Percentiles rank a stretch among this genome's conserved stretches.
Conservation (phyloP, 805 yeast species). For the Teunomyces stri region DNA sequence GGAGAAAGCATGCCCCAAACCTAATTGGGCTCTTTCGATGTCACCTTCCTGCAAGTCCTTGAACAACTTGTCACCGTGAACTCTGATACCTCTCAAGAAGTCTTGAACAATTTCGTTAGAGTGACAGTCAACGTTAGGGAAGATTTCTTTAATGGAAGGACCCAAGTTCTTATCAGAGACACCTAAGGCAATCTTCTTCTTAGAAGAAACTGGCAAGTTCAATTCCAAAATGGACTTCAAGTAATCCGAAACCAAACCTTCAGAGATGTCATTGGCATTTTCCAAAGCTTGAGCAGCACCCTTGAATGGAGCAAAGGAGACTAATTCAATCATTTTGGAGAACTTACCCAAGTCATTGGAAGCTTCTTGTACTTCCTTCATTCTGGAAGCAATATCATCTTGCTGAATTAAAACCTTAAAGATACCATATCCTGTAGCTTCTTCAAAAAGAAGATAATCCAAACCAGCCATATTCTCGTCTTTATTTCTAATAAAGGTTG, state of each 20-base stretch:
- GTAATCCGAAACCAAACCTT: conserved; percentile 92
- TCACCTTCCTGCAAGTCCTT: conserved; percentile 94
- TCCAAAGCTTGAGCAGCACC: conserved; percentile 99
- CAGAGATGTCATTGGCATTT: conserved; percentile 96
- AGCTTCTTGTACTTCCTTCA: conserved; percentile 92
- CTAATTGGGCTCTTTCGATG: conserved; percentile 95
- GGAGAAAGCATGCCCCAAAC: conserved; percentile 98
- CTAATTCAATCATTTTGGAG: conserved; percentile 89
- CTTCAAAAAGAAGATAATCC: conserved; percentile 93
- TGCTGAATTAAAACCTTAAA: conserved; percentile 93
- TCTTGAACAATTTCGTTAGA: conserved; percentile 93
- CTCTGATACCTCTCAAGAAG: conserved; percentile 90
- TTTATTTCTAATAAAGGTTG: conserved; percentile 2
- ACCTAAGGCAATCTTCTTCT: conserved; percentile 72
- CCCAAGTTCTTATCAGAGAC: conserved; percentile 94
- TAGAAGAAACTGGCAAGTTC: conserved; percentile 79
- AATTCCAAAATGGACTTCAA: conserved; percentile 85
- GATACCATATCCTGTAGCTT: conserved; percentile 97
- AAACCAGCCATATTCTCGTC: conserved; percentile 29
- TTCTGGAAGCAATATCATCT: conserved; percentile 88
- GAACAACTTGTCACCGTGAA: conserved; percentile 82
- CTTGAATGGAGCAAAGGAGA: conserved; percentile 96
- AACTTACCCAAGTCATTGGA: conserved; percentile 81
- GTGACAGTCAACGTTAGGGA: conserved; percentile 87
- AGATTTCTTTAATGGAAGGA: conserved; percentile 89